Conservation (phyloP, 2,329 filamentous ascomycete genomes). For the Alternaria viburni region DNA sequence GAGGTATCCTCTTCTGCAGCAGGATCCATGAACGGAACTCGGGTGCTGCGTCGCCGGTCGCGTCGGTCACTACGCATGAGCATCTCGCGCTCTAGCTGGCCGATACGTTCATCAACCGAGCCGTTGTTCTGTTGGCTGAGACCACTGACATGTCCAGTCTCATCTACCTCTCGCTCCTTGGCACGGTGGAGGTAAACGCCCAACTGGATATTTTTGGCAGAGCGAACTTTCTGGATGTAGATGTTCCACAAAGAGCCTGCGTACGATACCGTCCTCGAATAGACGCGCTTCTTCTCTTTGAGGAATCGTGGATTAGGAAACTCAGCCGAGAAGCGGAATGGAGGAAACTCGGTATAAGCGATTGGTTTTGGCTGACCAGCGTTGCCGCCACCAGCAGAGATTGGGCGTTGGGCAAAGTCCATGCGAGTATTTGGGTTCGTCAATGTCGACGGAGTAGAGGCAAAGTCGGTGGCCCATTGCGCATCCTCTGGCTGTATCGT, state of each 20-base stretch:
- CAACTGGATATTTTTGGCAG: conserved; percentile 62
- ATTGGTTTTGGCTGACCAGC: conserved; percentile 49
- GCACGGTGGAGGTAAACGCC: conserved; percentile 66
- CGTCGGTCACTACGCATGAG: conserved; percentile 50
- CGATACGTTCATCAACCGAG: conserved; percentile 61
- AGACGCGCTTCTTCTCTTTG: conserved; percentile 65
- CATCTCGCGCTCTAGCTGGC: conserved; percentile 61
- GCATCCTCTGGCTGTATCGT: conserved; percentile 61
- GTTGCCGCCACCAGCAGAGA: conserved; percentile 45
- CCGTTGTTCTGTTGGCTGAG: conserved; percentile 48
- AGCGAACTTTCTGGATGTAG: conserved; percentile 66
- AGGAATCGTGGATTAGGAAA: conserved; percentile 63
- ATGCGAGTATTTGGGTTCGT: conserved; percentile 42
- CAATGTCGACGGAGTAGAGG: conserved; percentile 53
- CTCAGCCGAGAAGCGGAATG: conserved; percentile 65
- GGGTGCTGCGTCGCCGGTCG: conserved; percentile 38
- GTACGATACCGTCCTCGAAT: conserved; percentile 65
- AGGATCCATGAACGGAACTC: conserved; percentile 30
- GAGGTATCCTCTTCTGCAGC: conserved; percentile 51
- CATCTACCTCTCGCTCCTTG: conserved; percentile 61
- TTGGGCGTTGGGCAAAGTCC: conserved; percentile 38
- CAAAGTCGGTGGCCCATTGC: conserved; percentile 63
- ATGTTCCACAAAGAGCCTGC: conserved; percentile 66
- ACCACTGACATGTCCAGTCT: conserved; percentile 48
- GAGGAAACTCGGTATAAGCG: conserved; percentile 62